phyloP scores from a whole-genome alignment of 768 basidiomycete species.

The Termitomyces sp. region DNA sequence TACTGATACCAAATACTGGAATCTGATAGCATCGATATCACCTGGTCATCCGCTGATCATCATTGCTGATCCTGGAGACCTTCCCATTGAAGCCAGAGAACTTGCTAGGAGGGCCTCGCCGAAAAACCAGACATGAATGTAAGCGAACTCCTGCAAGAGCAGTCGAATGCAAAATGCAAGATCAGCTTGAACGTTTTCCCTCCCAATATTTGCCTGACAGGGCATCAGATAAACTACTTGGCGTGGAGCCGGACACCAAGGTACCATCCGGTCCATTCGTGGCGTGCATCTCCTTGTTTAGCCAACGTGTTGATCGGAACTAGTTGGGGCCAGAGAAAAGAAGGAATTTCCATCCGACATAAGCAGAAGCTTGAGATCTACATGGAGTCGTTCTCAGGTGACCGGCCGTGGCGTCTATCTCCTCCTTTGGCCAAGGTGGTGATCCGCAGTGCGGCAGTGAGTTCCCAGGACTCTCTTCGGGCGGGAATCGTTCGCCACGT shows the following conservation, averaged over 20 bases:
- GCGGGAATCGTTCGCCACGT: background rate
- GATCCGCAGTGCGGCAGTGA: no score
- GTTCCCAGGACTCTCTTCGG: background rate
- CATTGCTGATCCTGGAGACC: background rate
- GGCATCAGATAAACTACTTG: background rate
- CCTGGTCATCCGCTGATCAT: background rate
- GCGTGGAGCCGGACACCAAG: background rate
- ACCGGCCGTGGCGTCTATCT: background rate
- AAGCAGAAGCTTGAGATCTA: background rate
- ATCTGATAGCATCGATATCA: no score
- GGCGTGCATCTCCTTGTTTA: background rate
- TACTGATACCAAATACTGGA: no score
- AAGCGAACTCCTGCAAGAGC: background rate
- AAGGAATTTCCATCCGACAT: background rate
- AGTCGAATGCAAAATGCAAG: background rate
- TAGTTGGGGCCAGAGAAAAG: background rate
- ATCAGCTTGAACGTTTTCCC: background rate
- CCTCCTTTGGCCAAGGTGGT: background rate
- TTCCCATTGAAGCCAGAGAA: background rate
- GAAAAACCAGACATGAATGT: background rate
- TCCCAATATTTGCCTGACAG: background rate
- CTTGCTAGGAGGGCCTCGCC: background rate
- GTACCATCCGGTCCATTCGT: background rate
- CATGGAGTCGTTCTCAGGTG: background rate
- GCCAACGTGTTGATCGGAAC: background rate